Base-by-base conservation (phyloP, 371 early-diverging fungal species). In the Nematocida sp. region DNA sequence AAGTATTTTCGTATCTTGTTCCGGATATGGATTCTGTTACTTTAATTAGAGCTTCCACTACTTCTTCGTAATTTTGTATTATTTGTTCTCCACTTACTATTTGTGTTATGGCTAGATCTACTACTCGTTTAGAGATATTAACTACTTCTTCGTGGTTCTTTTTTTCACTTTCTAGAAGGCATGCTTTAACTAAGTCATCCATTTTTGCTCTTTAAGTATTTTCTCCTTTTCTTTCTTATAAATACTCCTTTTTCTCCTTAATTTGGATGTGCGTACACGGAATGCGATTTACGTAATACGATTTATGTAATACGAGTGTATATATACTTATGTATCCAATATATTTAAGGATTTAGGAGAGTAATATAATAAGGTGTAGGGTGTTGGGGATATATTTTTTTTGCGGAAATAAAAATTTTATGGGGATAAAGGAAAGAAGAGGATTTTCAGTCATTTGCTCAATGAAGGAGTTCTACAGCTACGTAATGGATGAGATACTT, bases 1-100 rank as follows among this genome's bases (percentile, higher is more conserved):
- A 26, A 26, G 75, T 71, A 23, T 71, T 71, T 30, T 61, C 11
- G 75, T 71, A 71, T 26, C 75, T 48, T 3, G 33, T 51, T n/a
- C 75, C 75, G 3, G 61, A 33, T 23, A 57, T 60, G 50, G n/a
- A 45, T 16, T 50, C 20, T 0, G 49, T 61, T 7, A 63, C 63
- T 38, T 45, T 40, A 4, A 53, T n/a, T 32, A 71, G 28, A 30
- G 75, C 60, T 33, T 50, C 35, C n/a, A 71, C 26, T 16, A 71
- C 13, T 7, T 77, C 63, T 26, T 60, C 45, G 26, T 51, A 39
- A 5, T 42, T 38, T 33, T 36, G 30, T 45, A 36, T 30, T 48
- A 63, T 39, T 30, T 11, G 35, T 16, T 39, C 23, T 28, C 48
- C 25, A 18, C 25, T 47, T 16, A 63, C 38, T 3, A 18, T 39